Evolutionary conservation across 2,329 filamentous ascomycete genomes (phyloP).

Genomic region (Epichloe uncinata): DNA sequence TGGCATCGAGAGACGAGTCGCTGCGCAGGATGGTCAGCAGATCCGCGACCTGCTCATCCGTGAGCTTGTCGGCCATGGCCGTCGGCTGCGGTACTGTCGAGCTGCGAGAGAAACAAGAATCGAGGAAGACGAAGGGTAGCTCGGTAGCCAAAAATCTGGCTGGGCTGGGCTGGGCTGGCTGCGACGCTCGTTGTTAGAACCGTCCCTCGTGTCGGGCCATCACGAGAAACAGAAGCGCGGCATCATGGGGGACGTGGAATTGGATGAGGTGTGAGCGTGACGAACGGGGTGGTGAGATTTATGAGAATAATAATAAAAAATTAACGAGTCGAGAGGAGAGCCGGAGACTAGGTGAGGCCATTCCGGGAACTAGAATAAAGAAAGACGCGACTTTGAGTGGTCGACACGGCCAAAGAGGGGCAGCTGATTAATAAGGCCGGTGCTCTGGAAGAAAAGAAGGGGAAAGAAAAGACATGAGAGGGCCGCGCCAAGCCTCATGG

Average conservation of each 20-base stretch:
- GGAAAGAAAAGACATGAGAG: not conserved
- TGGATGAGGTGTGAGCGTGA: not conserved
- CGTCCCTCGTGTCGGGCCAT: not conserved
- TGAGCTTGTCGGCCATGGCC: constrained; percentile 43
- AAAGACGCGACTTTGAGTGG: constrained; percentile 1
- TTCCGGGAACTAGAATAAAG: not conserved
- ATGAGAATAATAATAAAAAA: too few species aligned
- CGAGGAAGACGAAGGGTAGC: not conserved
- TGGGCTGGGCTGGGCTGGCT: not conserved
- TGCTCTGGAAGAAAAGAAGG: not conserved
- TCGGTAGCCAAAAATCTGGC: not conserved
- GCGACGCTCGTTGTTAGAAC: not conserved
- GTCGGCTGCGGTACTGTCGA: constrained; percentile 3
- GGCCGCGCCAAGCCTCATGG: too few species aligned
- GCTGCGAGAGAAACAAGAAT: not conserved
- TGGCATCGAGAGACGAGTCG: constrained; percentile 55
- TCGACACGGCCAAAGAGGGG: not conserved
- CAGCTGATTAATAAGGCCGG: not conserved
- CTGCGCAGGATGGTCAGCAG: constrained; percentile 39
- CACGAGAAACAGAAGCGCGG: too few species aligned
- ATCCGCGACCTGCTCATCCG: constrained; percentile 44
- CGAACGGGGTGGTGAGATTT: too few species aligned
- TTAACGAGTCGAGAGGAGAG: not conserved
- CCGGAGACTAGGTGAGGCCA: not conserved
- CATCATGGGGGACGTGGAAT: not conserved